These are phyloP conservation scores for Dioscorea dumetorum DNA, from an alignment of 106 monocot species.

Conservation along the genomic window DNA sequence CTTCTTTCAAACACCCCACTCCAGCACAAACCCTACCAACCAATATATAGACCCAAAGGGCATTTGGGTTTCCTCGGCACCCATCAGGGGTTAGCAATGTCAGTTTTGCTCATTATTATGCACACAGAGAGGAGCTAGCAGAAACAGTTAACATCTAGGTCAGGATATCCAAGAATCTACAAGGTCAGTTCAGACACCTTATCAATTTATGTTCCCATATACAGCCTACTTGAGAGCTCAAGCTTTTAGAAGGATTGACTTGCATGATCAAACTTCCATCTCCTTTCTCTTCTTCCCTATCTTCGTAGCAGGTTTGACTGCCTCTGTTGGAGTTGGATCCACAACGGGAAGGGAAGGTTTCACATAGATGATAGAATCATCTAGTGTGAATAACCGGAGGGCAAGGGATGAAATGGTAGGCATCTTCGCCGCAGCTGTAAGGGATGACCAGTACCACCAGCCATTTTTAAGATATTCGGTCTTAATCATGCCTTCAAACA, in stretches of 20 bases:
- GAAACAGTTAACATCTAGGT: too few relatives aligned
- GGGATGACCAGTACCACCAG: conserved; percentile 96
- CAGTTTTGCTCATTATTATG: not conserved
- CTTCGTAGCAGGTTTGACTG: conserved; percentile 25
- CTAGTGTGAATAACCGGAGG: conserved; percentile 70
- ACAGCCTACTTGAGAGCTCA: too few relatives aligned
- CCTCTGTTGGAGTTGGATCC: conserved; percentile 34
- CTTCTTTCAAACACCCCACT: too few relatives aligned
- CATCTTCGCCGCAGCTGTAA: conserved; percentile 73
- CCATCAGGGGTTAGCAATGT: not conserved
- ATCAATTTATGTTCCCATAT: too few relatives aligned
- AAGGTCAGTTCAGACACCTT: too few relatives aligned
- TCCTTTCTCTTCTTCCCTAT: conserved; percentile 65
- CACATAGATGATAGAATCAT: conserved; percentile 67
- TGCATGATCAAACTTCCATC: conserved; percentile 33
- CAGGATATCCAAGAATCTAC: too few relatives aligned
- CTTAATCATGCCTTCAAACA: conserved; percentile 82
- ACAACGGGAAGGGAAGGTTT: conserved; percentile 21
- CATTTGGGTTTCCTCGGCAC: not conserved
- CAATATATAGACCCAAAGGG: not conserved
- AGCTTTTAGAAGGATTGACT: too few relatives aligned
- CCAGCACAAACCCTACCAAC: too few relatives aligned
- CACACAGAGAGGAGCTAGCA: not conserved
- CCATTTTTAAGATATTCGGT: conserved; percentile 62
- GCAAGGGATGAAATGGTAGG: conserved; percentile 73